Evolutionary conservation across 2,329 filamentous ascomycete genomes (phyloP).

Genomic region (Pseudogymnoascus pannorum): DNA sequence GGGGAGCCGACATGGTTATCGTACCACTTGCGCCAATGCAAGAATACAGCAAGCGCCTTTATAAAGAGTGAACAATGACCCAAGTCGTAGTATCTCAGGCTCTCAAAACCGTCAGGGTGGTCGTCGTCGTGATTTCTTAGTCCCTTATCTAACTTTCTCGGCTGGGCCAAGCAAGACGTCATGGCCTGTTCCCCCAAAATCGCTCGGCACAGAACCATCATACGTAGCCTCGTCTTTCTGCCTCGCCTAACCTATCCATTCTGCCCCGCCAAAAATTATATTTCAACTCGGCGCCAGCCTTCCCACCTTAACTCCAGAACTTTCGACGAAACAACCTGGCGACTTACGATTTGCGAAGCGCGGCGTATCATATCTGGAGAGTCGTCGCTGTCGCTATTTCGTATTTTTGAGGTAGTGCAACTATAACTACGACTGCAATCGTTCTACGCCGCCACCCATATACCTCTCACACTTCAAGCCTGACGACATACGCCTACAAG

Average conservation of each 20-base stretch:
- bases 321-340: background rate
- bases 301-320: constrained; percentile 2
- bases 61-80: background rate
- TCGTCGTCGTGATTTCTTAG: background rate
- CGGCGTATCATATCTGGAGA: background rate
- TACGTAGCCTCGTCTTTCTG: constrained; percentile 26
- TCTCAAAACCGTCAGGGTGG: background rate
- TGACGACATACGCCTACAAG: constrained; percentile 33
- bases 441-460: background rate
- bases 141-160: background rate
- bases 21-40: background rate
- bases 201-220: background rate
- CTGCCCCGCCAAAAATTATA: constrained; percentile 8
- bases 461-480: background rate
- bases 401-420: background rate
- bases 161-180: background rate
- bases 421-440: background rate
- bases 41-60: background rate
- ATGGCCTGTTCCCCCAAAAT: background rate
- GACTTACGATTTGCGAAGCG: background rate
- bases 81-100: background rate
- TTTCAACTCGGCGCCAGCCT: constrained; percentile 7
- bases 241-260: constrained; percentile 30
- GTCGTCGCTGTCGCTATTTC: background rate
- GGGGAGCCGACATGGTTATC: constrained; percentile 11